Percentiles rank a stretch among this genome's conserved stretches.
phyloP scores from a whole-genome alignment of 352 stramenopile genomes.

The Phytophthora capsici region DNA sequence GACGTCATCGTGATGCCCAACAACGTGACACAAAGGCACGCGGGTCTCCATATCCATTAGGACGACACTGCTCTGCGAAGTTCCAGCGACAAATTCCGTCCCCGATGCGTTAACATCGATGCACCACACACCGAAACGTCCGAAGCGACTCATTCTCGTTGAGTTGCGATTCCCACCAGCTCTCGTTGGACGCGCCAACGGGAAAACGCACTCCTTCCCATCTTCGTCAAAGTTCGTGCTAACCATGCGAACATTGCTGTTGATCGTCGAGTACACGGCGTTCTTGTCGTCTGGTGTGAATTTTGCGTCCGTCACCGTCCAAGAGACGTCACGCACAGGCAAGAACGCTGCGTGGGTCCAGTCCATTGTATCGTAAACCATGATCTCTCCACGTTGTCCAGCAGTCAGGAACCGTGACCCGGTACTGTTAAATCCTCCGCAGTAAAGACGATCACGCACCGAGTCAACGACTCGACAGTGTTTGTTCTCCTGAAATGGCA shows the following conservation, averaged over 20 bases:
- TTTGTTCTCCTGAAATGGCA: slow-evolving; percentile 85
- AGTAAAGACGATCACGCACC: slow-evolving; percentile 78
- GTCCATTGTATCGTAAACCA: slow-evolving; percentile 76
- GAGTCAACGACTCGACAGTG: slow-evolving; percentile 75
- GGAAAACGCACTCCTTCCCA: slow-evolving; percentile 60
- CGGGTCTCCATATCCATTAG: slow-evolving; percentile 85
- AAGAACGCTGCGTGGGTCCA: slow-evolving; percentile 61
- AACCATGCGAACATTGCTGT: slow-evolving; percentile 85
- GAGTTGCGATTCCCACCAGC: slow-evolving; percentile 21
- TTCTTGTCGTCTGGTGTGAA: slow-evolving; percentile 76
- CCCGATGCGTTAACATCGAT: slow-evolving; percentile 79
- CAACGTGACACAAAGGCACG: slow-evolving; percentile 69
- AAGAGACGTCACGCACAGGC: slow-evolving; percentile 76
- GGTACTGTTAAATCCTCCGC: slow-evolving; percentile 77
- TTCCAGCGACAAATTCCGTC: slow-evolving; percentile 85
- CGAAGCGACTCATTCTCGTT: slow-evolving; percentile 36
- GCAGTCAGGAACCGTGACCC: slow-evolving; percentile 74
- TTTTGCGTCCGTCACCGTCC: slow-evolving; percentile 87
- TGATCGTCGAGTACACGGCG: slow-evolving; percentile 85
- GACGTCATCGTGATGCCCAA: slow-evolving; percentile 79
- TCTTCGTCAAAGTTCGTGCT: slow-evolving; percentile 62
- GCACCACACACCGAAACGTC: slow-evolving; percentile 80
- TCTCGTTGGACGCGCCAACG: slow-evolving; percentile 33
- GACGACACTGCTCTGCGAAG: slow-evolving; percentile 74
- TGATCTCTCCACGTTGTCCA: slow-evolving; percentile 69